These are phyloP conservation scores for Alternaria triticimaculans DNA, from an alignment of 2,329 filamentous ascomycete species.

Conservation along the genomic window DNA sequence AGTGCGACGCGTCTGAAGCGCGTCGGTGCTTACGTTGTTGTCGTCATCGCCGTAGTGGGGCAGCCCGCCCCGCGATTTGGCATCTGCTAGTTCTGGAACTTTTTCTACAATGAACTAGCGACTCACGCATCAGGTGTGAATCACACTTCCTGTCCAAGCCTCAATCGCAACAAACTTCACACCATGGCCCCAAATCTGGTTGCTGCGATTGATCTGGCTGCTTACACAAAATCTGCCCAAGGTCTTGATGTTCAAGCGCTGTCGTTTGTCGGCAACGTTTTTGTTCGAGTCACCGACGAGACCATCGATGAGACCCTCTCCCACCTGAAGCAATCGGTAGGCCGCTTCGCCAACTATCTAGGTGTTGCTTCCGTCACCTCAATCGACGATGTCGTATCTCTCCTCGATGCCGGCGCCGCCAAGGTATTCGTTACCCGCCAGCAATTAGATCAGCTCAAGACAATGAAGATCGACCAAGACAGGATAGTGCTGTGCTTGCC, in stretches of 20 bases:
- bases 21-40: slow-evolving; percentile 10
- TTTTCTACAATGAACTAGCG: slow-evolving; percentile 15
- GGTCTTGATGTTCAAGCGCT: slow-evolving; percentile 61
- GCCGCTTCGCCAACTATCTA: slow-evolving; percentile 69
- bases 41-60: slow-evolving; percentile 18
- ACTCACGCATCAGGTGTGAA: not conserved
- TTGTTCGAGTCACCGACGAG: slow-evolving; percentile 59
- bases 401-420: slow-evolving; percentile 84
- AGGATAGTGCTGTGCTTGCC: slow-evolving; percentile 64
- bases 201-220: slow-evolving; percentile 57
- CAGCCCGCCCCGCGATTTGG: slow-evolving; percentile 20
- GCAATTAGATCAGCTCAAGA: slow-evolving; percentile 65
- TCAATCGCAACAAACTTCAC: slow-evolving; percentile 9
- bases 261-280: slow-evolving; percentile 65
- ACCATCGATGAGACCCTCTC: slow-evolving; percentile 55
- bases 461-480: slow-evolving; percentile 60
- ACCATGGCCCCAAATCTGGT: slow-evolving; percentile 56
- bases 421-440: slow-evolving; percentile 81
- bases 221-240: slow-evolving; percentile 52
- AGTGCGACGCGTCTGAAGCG: not conserved
- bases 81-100: slow-evolving; percentile 12
- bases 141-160: not conserved
- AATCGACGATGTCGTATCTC: slow-evolving; percentile 74
- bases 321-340: slow-evolving; percentile 65
- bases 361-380: slow-evolving; percentile 75